Conservation (phyloP, 805 yeast genomes). For the Candida morakotiae region DNA sequence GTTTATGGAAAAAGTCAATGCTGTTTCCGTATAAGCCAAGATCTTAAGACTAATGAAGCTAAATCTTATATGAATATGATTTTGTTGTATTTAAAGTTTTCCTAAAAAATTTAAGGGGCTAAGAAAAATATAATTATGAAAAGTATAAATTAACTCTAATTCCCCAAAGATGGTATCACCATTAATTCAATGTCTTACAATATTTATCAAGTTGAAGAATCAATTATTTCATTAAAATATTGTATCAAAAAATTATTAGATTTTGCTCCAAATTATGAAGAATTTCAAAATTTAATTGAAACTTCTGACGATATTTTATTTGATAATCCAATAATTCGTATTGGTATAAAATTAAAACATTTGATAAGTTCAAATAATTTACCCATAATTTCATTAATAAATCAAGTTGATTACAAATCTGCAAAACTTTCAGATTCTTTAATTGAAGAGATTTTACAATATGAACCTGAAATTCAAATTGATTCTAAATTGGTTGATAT, state of each 20-base stretch:
- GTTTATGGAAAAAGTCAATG: too few relatives aligned
- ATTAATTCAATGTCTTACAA: neutral
- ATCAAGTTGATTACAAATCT: slow-evolving; percentile 29
- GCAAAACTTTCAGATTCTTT: slow-evolving; percentile 25
- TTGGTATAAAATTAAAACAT: slow-evolving; percentile 32
- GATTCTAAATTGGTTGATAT: neutral
- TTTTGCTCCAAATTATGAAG: neutral
- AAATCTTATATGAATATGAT: too few relatives aligned
- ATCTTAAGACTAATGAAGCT: too few relatives aligned
- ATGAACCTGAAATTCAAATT: slow-evolving; percentile 14
- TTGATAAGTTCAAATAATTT: slow-evolving; percentile 27
- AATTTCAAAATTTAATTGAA: neutral
- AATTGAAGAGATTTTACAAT: slow-evolving; percentile 26
- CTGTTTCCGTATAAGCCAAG: too few relatives aligned
- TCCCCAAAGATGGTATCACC: too few relatives aligned
- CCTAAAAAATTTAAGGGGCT: too few relatives aligned
- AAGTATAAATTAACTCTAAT: too few relatives aligned
- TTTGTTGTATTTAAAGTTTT: too few relatives aligned
- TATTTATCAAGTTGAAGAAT: neutral
- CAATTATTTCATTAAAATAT: neutral
- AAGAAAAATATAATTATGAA: too few relatives aligned
- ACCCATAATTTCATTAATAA: slow-evolving; percentile 28
- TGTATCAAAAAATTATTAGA: neutral
- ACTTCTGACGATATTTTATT: neutral
- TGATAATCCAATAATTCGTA: slow-evolving; percentile 6